Evolutionary conservation across 371 early-diverging fungal genomes (phyloP).

Genomic region (Mortierella sp.): DNA sequence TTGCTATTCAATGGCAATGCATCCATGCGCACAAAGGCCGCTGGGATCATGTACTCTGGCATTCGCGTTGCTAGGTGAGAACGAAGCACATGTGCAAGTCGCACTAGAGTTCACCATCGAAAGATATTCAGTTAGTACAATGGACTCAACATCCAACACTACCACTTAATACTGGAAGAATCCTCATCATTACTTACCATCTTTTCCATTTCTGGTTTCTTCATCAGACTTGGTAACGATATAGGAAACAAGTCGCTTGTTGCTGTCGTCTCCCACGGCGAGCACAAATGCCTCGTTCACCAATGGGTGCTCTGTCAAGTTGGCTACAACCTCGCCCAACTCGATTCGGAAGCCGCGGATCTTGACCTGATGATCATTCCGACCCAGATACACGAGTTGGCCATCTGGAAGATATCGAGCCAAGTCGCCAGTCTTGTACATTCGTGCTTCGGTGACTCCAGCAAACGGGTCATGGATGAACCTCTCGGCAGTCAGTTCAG

Average conservation of each 20-base stretch:
- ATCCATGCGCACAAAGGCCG: slow-evolving; percentile 18
- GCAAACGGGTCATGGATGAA: slow-evolving; percentile 17
- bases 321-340: slow-evolving; percentile 49
- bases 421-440: slow-evolving; percentile 57
- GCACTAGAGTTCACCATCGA: neutral
- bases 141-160: too few relatives aligned
- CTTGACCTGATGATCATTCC: slow-evolving; percentile 56
- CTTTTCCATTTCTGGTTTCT: neutral
- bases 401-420: slow-evolving; percentile 51
- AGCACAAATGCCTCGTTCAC: slow-evolving; percentile 9
- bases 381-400: slow-evolving; percentile 24
- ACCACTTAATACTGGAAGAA: too few relatives aligned
- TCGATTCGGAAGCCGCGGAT: slow-evolving; percentile 59
- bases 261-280: slow-evolving; percentile 3
- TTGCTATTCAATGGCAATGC: slow-evolving; percentile 16
- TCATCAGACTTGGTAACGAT: slow-evolving; percentile 1
- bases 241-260: slow-evolving; percentile 25
- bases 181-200: neutral
- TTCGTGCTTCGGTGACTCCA: slow-evolving; percentile 8
- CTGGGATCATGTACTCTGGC: slow-evolving; percentile 39
- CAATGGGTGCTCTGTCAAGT: slow-evolving; percentile 8
- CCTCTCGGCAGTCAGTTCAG: slow-evolving; percentile 27
- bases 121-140: too few relatives aligned
- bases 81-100: slow-evolving; percentile 1
- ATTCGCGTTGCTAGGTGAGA: slow-evolving; percentile 1